Conservation (phyloP, 1,284 basidiomycete genomes). For the Fereydounia khargensis region DNA sequence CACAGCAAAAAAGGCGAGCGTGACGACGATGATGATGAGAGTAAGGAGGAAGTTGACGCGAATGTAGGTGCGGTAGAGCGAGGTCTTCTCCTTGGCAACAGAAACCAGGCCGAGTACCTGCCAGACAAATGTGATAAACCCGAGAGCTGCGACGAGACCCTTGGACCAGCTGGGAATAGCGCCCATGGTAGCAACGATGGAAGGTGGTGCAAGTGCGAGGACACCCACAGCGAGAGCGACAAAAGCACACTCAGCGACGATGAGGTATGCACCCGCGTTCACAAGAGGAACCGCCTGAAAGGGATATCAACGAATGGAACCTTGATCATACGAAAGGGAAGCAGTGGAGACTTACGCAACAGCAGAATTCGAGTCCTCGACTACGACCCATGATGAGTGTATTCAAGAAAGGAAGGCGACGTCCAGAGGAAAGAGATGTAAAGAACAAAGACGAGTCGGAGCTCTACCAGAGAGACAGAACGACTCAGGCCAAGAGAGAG, state of each 20-base stretch:
- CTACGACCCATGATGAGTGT: background rate
- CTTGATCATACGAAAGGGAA: background rate
- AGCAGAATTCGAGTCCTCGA: background rate
- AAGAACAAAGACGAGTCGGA: too few species aligned
- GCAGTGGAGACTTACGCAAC: background rate
- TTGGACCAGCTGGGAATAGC: conserved; percentile 47
- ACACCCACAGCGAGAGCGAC: conserved; percentile 44
- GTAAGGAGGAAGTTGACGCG: conserved; percentile 50
- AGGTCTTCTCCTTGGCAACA: conserved; percentile 34
- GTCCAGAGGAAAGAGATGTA: too few species aligned
- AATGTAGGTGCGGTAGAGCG: conserved; percentile 47
- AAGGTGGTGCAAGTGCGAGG: conserved; percentile 44
- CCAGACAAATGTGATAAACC: conserved; percentile 44
- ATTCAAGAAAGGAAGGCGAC: too few species aligned
- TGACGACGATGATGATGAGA: conserved; percentile 29
- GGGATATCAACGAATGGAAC: background rate
- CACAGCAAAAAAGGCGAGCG: conserved; percentile 44
- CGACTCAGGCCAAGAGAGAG: too few species aligned
- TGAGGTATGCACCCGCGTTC: conserved; percentile 51
- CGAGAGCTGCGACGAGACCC: conserved; percentile 42
- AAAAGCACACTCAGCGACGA: conserved; percentile 44
- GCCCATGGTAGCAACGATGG: conserved; percentile 47
- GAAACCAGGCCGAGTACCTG: conserved; percentile 46
- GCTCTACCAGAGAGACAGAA: too few species aligned
- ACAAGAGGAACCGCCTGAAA: conserved; percentile 39